Evolutionary conservation across 2,329 filamentous ascomycete genomes (phyloP).

Genomic region (Sphaerulina vaccinii): DNA sequence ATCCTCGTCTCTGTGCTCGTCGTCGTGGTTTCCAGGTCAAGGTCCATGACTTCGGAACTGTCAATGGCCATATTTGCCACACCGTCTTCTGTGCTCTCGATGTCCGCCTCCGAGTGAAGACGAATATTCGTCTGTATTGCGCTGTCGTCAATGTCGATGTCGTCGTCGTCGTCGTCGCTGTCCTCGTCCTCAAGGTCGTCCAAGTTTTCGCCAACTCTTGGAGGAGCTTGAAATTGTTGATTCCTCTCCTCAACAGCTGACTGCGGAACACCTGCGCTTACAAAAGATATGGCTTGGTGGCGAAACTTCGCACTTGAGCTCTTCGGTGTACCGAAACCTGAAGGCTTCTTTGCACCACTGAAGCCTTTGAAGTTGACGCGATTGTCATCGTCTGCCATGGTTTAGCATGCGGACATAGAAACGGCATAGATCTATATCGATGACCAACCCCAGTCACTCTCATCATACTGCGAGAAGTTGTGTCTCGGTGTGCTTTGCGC

Average conservation of each 20-base stretch:
- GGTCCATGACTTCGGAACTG: slow-evolving; percentile 22
- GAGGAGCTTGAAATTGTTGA: slow-evolving; percentile 16
- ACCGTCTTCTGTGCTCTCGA: slow-evolving; percentile 32
- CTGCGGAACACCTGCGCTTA: slow-evolving; percentile 56
- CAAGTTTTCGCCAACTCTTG: neutral
- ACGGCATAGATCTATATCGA: neutral
- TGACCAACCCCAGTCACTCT: slow-evolving; percentile 24
- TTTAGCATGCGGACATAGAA: slow-evolving; percentile 12
- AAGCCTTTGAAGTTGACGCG: slow-evolving; percentile 33
- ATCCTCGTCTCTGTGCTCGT: slow-evolving; percentile 21
- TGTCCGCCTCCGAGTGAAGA: slow-evolving; percentile 34
- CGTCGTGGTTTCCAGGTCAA: slow-evolving; percentile 10
- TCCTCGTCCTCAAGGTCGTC: slow-evolving; percentile 22
- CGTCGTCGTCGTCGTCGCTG: slow-evolving; percentile 24
- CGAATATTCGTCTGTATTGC: slow-evolving; percentile 32
- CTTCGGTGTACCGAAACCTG: slow-evolving; percentile 38
- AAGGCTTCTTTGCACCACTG: slow-evolving; percentile 20
- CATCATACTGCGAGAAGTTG: slow-evolving; percentile 13
- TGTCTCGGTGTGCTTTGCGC: slow-evolving; percentile 11
- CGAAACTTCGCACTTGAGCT: slow-evolving; percentile 53
- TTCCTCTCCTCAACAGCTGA: slow-evolving; percentile 30
- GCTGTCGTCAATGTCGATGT: slow-evolving; percentile 29
- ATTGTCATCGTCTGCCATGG: slow-evolving; percentile 20
- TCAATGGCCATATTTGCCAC: slow-evolving; percentile 36
- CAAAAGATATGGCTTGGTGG: slow-evolving; percentile 57